Base-by-base conservation (phyloP, 148 eudicot genomes). In the Agrostemma githago region DNA sequence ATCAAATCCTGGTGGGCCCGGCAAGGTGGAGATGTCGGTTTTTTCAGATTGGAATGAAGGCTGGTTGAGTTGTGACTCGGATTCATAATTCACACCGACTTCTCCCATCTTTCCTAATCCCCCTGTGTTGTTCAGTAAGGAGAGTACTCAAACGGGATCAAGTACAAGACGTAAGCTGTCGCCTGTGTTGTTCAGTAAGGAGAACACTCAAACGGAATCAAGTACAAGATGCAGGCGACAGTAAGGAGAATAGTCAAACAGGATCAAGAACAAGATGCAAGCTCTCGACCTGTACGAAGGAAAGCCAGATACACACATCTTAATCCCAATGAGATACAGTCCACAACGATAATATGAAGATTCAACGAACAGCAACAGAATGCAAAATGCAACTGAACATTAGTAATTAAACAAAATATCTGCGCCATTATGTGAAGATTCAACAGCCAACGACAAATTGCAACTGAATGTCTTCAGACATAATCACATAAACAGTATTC, bases 31-130 rank as follows among this genome's bases (percentile, higher is more conserved):
- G 79, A 63, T 59, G 66, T 67, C 66, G 74, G 15, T 37, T 59
- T 79, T 77, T 21, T 83, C 56, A 72, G 73, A 66, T 57, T 79
- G 81, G 68, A 78, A 39, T 14, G 76, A 51, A 54, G 16, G 79
- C 71, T 76, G 72, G 68, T 48, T 26, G 37, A 75, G 57, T 51
- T 84, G 74, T 10, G 71, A 71, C 83, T 83, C 90, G 70, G 80
- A 63, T 72, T 85, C 83, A 82, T 42, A 63, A 72, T 74, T 77
- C 70, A 63, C 38, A 64, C 77, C 38, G 63, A 71, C 77, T 78
- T 73, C 85, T 75, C 79, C 81, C 79, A 81, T 85, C 72, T 77
- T 43, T 66, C 66, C 71, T 77, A 63, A 62, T 26, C 34, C 34
- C 34, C 34, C 53, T 81, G 60, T 66, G 68, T 53, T 42, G 56